These are phyloP conservation scores for Nakazawaea ernobii DNA, from an alignment of 805 yeast species.

Conservation along the genomic window DNA sequence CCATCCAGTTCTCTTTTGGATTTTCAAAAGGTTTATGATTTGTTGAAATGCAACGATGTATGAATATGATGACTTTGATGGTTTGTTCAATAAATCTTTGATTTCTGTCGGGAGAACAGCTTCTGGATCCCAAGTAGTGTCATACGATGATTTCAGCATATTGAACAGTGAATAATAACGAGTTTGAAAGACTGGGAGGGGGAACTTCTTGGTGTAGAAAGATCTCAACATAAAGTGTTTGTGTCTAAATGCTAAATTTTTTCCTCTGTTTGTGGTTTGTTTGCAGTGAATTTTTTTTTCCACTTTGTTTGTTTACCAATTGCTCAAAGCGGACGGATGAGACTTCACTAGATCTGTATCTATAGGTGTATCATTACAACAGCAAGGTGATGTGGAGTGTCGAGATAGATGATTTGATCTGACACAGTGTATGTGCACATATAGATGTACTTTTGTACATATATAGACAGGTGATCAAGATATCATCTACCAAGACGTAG, in stretches of 20 bases:
- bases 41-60: slow-evolving; percentile 37
- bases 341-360: background rate
- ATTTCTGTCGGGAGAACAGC: slow-evolving; percentile 35
- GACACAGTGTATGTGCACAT: too few relatives aligned
- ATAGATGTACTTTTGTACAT: too few relatives aligned
- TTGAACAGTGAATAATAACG: background rate
- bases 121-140: slow-evolving; percentile 38
- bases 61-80: slow-evolving; percentile 18
- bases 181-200: too few relatives aligned
- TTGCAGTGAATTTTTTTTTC: background rate
- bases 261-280: background rate
- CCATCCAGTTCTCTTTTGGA: slow-evolving; percentile 93
- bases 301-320: background rate
- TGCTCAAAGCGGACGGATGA: background rate
- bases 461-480: too few relatives aligned
- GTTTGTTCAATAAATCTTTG: slow-evolving; percentile 21
- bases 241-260: background rate
- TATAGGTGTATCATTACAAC: background rate
- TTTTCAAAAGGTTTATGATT: slow-evolving; percentile 65
- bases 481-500: too few relatives aligned
- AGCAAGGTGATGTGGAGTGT: too few relatives aligned
- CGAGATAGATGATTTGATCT: background rate
- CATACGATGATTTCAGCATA: slow-evolving; percentile 12
- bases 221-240: slow-evolving; percentile 4
- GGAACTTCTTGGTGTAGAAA: background rate